A percentile compares a stretch with the other conserved stretches of the same genome.
phyloP scores from a whole-genome alignment of 169 alveolate genomes.

The Plasmodium knowlesi region DNA sequence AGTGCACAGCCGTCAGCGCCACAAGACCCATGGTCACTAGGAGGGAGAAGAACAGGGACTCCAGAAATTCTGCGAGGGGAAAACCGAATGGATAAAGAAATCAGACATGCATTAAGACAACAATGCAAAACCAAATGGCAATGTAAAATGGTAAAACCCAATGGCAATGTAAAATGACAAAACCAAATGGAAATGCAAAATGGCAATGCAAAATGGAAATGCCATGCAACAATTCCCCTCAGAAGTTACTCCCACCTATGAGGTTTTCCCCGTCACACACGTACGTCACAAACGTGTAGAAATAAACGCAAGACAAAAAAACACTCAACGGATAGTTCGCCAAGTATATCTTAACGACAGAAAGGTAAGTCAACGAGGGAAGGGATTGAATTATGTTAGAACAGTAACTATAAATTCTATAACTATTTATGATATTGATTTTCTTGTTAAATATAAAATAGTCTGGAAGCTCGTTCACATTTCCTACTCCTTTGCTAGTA shows the following conservation, averaged over 20 bases:
- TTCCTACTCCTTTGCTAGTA: not conserved
- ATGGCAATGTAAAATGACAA: not conserved
- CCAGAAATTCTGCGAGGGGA: constrained; percentile 17
- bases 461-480: not conserved
- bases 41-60: constrained; percentile 24
- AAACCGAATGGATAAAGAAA: not conserved
- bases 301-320: constrained; percentile 54
- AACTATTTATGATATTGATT: constrained; percentile 44
- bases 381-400: constrained; percentile 63
- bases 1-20: constrained; percentile 11
- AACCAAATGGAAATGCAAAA: not conserved
- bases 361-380: constrained; percentile 60
- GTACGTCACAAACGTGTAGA: constrained; percentile 58
- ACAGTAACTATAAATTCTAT: constrained; percentile 34
- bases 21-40: constrained; percentile 40
- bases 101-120: not conserved
- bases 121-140: not conserved
- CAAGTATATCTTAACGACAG: constrained; percentile 61
- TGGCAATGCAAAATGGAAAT: not conserved
- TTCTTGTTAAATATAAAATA: constrained; percentile 51
- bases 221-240: not conserved
- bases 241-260: constrained; percentile 6
- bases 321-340: constrained; percentile 57
- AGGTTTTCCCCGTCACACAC: constrained; percentile 49
- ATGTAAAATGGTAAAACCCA: not conserved